phyloP scores from a whole-genome alignment of 345 rosid species.

The Eucalyptus coolabah region DNA sequence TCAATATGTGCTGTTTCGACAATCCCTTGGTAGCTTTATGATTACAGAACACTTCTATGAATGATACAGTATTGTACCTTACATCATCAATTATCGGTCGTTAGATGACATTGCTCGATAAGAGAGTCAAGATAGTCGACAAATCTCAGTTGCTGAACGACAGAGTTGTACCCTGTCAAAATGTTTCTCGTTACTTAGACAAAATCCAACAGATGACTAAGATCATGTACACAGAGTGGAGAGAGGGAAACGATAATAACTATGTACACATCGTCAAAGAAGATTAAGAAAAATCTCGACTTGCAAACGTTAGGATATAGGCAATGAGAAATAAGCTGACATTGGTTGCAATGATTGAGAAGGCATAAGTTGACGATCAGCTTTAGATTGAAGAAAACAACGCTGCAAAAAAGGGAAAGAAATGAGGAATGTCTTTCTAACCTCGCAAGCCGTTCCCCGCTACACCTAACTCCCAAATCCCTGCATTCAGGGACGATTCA shows the following conservation, averaged over 20 bases:
- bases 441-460: not conserved
- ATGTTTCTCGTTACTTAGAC: not conserved
- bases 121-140: not conserved
- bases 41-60: not conserved
- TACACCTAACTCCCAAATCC: not conserved
- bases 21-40: not conserved
- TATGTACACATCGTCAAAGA: not conserved
- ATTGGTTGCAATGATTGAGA: too few relatives aligned
- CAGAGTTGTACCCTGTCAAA: not conserved
- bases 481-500: not conserved
- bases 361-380: not conserved
- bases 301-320: not conserved
- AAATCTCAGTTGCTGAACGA: not conserved
- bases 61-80: not conserved
- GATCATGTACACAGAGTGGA: not conserved
- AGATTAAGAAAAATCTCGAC: not conserved
- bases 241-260: not conserved
- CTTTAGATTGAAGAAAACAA: not conserved
- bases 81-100: not conserved
- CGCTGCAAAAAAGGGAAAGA: not conserved
- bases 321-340: too few relatives aligned
- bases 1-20: not conserved
- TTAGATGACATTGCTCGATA: not conserved
- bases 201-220: not conserved
- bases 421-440: not conserved